Evolutionary conservation across 2,329 filamentous ascomycete species (phyloP).

Genomic region (Claviceps capensis): DNA sequence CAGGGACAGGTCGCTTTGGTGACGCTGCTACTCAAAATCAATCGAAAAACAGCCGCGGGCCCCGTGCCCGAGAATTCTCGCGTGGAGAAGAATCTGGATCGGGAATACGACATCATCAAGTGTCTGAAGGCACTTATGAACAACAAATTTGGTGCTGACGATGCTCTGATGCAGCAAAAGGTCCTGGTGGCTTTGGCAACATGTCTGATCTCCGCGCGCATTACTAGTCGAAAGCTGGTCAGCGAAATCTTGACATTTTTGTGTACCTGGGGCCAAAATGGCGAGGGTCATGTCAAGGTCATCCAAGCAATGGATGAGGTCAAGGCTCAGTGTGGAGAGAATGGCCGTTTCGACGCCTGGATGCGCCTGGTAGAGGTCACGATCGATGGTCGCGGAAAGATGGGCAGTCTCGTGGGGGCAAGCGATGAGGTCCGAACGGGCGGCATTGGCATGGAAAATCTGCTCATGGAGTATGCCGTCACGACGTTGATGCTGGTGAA

Average conservation of each 20-base stretch:
- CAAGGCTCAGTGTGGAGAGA: conserved; percentile 78
- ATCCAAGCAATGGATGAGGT: conserved; percentile 86
- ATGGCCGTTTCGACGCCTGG: conserved; percentile 94
- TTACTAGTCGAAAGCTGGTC: conserved; percentile 87
- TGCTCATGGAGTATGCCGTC: conserved; percentile 97
- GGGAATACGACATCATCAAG: conserved; percentile 95
- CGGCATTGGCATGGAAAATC: conserved; percentile 95
- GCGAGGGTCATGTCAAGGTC: conserved; percentile 82
- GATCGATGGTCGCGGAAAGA: conserved; percentile 91
- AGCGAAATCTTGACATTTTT: conserved; percentile 94
- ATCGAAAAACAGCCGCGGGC: conserved; percentile 67
- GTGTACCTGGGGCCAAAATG: conserved; percentile 78
- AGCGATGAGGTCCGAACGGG: conserved; percentile 93
- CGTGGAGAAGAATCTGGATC: conserved; percentile 68
- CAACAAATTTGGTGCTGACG: conserved; percentile 97
- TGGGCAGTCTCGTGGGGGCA: conserved; percentile 93
- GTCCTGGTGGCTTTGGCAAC: conserved; percentile 78
- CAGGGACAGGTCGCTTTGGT: conserved; percentile 94
- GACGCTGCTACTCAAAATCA: conserved; percentile 86
- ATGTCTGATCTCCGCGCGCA: conserved; percentile 73
- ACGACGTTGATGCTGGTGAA: conserved; percentile 91
- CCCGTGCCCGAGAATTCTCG: conserved; percentile 47
- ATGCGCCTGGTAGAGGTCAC: conserved; percentile 98
- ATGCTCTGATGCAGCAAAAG: conserved; percentile 80
- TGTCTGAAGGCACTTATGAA: conserved; percentile 97